Percentiles rank a stretch among this genome's conserved stretches.
These are phyloP conservation scores for Magnusiomyces ingens DNA, from an alignment of 1,139 yeast species.

Conservation along the genomic window DNA sequence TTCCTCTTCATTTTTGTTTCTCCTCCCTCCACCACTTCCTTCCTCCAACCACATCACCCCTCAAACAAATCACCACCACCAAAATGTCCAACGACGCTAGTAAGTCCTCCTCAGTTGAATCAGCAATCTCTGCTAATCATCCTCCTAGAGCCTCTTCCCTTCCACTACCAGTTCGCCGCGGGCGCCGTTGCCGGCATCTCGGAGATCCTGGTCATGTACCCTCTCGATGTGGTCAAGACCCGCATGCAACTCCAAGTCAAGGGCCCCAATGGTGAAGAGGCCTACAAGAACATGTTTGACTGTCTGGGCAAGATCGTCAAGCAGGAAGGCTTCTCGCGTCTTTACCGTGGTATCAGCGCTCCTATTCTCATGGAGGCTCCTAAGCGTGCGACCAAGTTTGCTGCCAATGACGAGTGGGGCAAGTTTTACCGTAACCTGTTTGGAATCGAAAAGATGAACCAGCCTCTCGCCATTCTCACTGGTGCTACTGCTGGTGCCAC, in stretches of 20 bases:
- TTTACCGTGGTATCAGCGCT: constrained; percentile 90
- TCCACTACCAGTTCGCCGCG: constrained; percentile 80
- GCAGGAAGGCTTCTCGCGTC: constrained; percentile 74
- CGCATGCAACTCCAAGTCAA: constrained; percentile 83
- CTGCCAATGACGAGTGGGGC: constrained; percentile 97
- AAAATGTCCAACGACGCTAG: constrained; percentile 9
- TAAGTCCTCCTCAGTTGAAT: constrained; percentile 1
- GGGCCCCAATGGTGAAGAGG: constrained; percentile 45
- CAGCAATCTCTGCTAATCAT: neutral
- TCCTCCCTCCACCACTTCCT: neutral
- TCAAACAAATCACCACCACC: neutral
- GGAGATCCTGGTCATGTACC: constrained; percentile 96
- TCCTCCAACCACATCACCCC: neutral
- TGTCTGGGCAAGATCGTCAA: constrained; percentile 75
- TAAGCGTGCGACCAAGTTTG: constrained; percentile 91
- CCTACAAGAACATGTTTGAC: constrained; percentile 76
- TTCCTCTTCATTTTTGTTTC: too few relatives aligned
- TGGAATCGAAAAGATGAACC: constrained; percentile 66
- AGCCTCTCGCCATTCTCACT: constrained; percentile 77
- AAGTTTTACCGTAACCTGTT: constrained; percentile 68
- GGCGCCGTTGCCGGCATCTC: constrained; percentile 99
- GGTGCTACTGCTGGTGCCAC: constrained; percentile 99
- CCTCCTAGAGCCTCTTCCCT: constrained; percentile 53
- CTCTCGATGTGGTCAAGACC: constrained; percentile 95
- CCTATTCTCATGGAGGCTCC: constrained; percentile 99